A percentile compares a stretch with the other conserved stretches of the same genome.
Conservation (phyloP, 257 asterid genomes). For the Solanum ossicruentum region DNA sequence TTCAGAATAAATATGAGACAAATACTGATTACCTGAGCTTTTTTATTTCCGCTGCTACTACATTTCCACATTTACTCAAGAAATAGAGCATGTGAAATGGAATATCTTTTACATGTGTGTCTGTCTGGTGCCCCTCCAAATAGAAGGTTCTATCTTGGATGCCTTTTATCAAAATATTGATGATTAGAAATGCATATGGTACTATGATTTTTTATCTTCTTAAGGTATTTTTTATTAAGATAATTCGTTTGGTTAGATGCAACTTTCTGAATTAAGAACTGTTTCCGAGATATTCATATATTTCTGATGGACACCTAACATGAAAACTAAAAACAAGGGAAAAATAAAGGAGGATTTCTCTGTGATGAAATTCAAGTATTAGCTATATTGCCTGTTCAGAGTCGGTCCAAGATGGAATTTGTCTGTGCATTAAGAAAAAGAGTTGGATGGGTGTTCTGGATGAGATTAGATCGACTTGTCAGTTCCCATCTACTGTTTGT, state of each 20-base stretch:
- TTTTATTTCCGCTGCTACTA: constrained; percentile 51
- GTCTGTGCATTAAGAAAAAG: neutral
- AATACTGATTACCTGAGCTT: constrained; percentile 56
- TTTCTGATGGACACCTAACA: neutral
- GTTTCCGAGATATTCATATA: neutral
- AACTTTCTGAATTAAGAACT: neutral
- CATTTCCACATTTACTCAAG: constrained; percentile 65
- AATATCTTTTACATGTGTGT: constrained; percentile 1
- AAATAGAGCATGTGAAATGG: constrained; percentile 28
- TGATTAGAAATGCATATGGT: neutral
- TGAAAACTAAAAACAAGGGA: neutral
- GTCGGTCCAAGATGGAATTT: neutral
- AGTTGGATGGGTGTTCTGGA: neutral
- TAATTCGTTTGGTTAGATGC: neutral
- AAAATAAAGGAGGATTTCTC: neutral
- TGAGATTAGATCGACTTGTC: neutral
- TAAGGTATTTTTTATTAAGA: neutral
- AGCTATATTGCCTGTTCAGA: neutral
- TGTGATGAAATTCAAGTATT: neutral
- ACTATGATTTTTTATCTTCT: neutral
- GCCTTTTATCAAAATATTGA: neutral
- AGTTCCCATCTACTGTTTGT: neutral
- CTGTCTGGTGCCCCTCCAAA: neutral
- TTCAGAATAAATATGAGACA: neutral
- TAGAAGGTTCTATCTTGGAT: neutral